phyloP scores from a whole-genome alignment of 305 asterid species.

The Coffea humblotiana region DNA sequence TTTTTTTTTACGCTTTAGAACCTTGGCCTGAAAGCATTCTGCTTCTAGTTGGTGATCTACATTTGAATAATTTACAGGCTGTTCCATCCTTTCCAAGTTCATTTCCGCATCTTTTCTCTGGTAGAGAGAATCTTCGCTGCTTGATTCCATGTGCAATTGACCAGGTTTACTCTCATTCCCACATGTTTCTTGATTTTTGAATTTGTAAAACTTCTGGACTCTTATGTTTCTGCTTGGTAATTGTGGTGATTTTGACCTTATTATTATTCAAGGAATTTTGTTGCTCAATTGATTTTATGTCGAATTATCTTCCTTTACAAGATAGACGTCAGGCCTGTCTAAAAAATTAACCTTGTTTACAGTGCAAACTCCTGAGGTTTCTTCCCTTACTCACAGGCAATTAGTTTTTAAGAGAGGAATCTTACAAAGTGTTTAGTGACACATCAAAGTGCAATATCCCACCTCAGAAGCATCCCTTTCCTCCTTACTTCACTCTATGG shows the following conservation, averaged over 20 bases:
- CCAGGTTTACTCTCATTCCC: constrained; percentile 55
- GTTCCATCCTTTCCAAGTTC: constrained; percentile 97
- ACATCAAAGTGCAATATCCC: too few relatives aligned
- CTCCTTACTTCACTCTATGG: too few relatives aligned
- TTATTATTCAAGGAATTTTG: neutral
- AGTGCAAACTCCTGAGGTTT: neutral
- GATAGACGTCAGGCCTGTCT: too few relatives aligned
- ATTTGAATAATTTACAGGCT: constrained; percentile 48
- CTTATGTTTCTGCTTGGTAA: neutral
- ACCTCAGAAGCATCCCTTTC: too few relatives aligned
- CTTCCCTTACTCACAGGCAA: neutral
- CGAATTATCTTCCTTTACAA: neutral
- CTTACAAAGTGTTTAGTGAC: too few relatives aligned
- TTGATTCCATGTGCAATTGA: constrained; percentile 97
- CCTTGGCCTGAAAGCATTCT: neutral
- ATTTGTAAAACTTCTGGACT: neutral
- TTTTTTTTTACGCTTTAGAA: neutral
- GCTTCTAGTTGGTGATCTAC: constrained; percentile 6
- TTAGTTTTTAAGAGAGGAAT: neutral
- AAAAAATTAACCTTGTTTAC: too few relatives aligned
- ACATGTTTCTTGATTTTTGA: constrained; percentile 1
- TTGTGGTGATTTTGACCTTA: neutral
- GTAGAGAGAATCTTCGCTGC: constrained; percentile 70
- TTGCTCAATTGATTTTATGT: neutral
- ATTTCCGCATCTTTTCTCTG: constrained; percentile 82